Evolutionary conservation across 2,329 filamentous ascomycete species (phyloP).

Genomic region (Ophiostoma ulmi): DNA sequence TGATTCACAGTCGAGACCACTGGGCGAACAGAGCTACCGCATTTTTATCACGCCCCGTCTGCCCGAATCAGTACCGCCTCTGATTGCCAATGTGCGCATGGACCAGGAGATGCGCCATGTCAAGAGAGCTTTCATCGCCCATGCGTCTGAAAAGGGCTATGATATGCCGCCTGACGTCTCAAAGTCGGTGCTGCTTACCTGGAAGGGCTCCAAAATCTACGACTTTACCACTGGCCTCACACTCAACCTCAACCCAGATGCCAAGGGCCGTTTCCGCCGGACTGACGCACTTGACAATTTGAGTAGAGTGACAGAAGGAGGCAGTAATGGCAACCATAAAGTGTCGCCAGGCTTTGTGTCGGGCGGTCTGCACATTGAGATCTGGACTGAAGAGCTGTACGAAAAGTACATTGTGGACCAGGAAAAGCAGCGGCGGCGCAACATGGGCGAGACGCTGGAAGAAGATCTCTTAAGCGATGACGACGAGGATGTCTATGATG

Average conservation of each 20-base stretch:
- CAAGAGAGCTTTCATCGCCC: constrained; percentile 62
- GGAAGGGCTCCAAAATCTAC: constrained; percentile 67
- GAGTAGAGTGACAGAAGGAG: constrained; percentile 35
- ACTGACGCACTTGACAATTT: constrained; percentile 30
- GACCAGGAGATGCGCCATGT: constrained; percentile 64
- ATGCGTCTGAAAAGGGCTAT: constrained; percentile 49
- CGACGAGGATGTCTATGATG: constrained; percentile 13
- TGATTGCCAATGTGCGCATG: constrained; percentile 62
- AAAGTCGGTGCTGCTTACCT: constrained; percentile 72
- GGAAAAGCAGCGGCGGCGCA: constrained; percentile 43
- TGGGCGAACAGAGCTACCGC: constrained; percentile 30
- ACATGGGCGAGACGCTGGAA: constrained; percentile 38
- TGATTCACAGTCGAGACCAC: background rate
- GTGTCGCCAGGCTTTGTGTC: constrained; percentile 41
- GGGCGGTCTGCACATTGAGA: constrained; percentile 66
- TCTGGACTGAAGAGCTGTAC: constrained; percentile 65
- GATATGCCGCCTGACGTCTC: constrained; percentile 39
- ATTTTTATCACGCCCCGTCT: constrained; percentile 62
- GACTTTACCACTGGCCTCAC: constrained; percentile 61
- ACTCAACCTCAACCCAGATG: constrained; percentile 53
- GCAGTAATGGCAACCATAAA: background rate
- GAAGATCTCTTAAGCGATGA: constrained; percentile 29
- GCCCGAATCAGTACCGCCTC: constrained; percentile 7
- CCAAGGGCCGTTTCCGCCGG: constrained; percentile 40
- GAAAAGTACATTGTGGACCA: constrained; percentile 44